A percentile compares a stretch with the other conserved stretches of the same genome.
Conservation (phyloP, 1,139 yeast genomes). For the Yamadazyma mexicana region DNA sequence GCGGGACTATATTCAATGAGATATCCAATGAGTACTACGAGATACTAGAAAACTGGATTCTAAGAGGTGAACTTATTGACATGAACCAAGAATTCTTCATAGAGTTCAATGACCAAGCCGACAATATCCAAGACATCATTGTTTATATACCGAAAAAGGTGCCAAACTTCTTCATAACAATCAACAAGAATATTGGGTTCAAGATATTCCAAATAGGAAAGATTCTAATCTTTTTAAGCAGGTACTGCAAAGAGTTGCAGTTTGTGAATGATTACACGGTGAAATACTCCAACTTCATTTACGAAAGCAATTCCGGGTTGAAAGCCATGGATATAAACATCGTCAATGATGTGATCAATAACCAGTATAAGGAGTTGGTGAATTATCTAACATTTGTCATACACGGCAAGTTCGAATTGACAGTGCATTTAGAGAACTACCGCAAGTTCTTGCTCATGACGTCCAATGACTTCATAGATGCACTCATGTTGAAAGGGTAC, state of each 20-base stretch:
- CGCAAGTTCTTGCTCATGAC: constrained; percentile 71
- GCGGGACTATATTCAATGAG: constrained; percentile 46
- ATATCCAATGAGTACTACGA: constrained; percentile 64
- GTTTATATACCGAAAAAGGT: constrained; percentile 39
- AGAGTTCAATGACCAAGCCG: constrained; percentile 28
- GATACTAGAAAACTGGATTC: constrained; percentile 65
- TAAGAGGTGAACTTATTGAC: constrained; percentile 60
- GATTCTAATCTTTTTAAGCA: constrained; percentile 65
- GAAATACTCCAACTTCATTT: constrained; percentile 34
- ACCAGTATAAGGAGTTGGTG: constrained; percentile 59
- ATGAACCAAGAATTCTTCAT: constrained; percentile 75
- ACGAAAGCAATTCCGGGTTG: constrained; percentile 29
- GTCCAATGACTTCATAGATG: constrained; percentile 75
- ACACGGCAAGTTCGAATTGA: constrained; percentile 44
- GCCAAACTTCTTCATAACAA: constrained; percentile 57
- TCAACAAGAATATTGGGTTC: constrained; percentile 41
- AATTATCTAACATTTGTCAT: constrained; percentile 53
- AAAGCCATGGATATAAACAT: constrained; percentile 30
- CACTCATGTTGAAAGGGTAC: constrained; percentile 58
- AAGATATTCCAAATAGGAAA: constrained; percentile 77
- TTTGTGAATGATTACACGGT: constrained; percentile 42
- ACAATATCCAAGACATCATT: constrained; percentile 39
- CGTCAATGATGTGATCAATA: constrained; percentile 36
- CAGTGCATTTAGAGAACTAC: constrained; percentile 59
- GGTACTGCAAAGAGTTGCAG: constrained; percentile 51